A percentile compares a stretch with the other conserved stretches of the same genome.
Conservation (phyloP, 2,329 filamentous ascomycete genomes). For the Fusarium sp. region DNA sequence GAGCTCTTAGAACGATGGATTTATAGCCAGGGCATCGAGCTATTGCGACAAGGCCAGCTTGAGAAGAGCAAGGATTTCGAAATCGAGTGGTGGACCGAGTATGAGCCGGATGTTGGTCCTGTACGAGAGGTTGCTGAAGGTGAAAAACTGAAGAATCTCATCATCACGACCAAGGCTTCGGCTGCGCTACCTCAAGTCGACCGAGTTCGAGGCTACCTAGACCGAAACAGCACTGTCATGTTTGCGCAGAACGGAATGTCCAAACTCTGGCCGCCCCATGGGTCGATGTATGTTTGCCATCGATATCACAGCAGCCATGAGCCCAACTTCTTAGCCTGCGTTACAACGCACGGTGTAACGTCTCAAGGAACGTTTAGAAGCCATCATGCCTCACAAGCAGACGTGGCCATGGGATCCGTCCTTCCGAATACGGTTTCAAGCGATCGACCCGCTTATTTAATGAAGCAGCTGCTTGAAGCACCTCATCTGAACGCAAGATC, state of each 20-base stretch:
- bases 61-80: slow-evolving; percentile 56
- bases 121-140: slow-evolving; percentile 55
- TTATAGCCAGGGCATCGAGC: slow-evolving; percentile 56
- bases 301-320: slow-evolving; percentile 52
- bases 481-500: slow-evolving; percentile 56
- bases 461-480: slow-evolving; percentile 55
- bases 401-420: slow-evolving; percentile 61
- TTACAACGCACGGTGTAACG: slow-evolving; percentile 67
- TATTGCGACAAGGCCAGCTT: slow-evolving; percentile 51
- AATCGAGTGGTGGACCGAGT: slow-evolving; percentile 66
- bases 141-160: slow-evolving; percentile 72
- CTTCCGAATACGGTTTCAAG: slow-evolving; percentile 42
- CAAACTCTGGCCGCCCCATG: slow-evolving; percentile 65
- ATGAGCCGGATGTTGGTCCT: slow-evolving; percentile 51
- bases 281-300: slow-evolving; percentile 54
- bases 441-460: slow-evolving; percentile 52
- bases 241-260: slow-evolving; percentile 93
- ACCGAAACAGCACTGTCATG: slow-evolving; percentile 75
- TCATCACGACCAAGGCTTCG: slow-evolving; percentile 81
- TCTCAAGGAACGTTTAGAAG: slow-evolving; percentile 63
- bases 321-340: slow-evolving; percentile 79
- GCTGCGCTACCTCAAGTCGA: slow-evolving; percentile 71
- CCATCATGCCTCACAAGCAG: slow-evolving; percentile 62
- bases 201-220: slow-evolving; percentile 69
- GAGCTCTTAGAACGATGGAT: slow-evolving; percentile 62